A percentile compares a stretch with the other conserved stretches of the same genome.
Conservation (phyloP, 2,329 filamentous ascomycete genomes). For the Arachnopeziza araneosa region DNA sequence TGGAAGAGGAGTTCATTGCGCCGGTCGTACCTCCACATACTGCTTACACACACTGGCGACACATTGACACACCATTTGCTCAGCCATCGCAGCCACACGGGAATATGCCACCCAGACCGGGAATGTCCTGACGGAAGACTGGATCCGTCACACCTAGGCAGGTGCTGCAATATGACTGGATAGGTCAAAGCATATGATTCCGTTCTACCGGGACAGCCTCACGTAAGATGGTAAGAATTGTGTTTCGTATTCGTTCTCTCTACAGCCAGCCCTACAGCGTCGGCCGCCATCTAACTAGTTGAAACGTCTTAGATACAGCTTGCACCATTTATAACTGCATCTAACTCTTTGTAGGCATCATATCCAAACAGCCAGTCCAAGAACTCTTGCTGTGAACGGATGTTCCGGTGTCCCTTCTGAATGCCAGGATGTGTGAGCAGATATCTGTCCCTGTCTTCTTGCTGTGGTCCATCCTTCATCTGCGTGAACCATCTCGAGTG, state of each 20-base stretch:
- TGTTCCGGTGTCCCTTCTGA: constrained; percentile 13
- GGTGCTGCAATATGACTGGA: too few relatives aligned
- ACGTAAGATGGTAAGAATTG: not conserved
- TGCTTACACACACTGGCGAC: constrained; percentile 21
- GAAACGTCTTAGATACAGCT: not conserved
- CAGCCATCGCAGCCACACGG: constrained; percentile 3
- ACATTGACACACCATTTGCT: constrained; percentile 20
- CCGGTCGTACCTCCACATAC: constrained; percentile 15
- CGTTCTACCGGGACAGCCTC: not conserved
- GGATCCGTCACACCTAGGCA: not conserved
- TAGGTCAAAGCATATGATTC: not conserved
- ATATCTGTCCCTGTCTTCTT: constrained; percentile 14
- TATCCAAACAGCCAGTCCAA: constrained; percentile 18
- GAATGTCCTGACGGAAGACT: not conserved
- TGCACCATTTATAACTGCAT: not conserved
- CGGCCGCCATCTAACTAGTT: not conserved
- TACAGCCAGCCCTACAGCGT: not conserved
- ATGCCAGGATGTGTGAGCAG: constrained; percentile 15
- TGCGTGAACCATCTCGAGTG: constrained; percentile 18
- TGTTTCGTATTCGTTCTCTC: not conserved
- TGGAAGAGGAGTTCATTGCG: constrained; percentile 11
- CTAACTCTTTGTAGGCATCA: constrained; percentile 13
- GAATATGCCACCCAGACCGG: constrained; percentile 3
- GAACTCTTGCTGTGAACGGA: constrained; percentile 13
- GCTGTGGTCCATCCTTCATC: constrained; percentile 12